These are phyloP conservation scores for Suhomyces xylopsoci DNA, from an alignment of 805 yeast genomes.

Conservation along the genomic window DNA sequence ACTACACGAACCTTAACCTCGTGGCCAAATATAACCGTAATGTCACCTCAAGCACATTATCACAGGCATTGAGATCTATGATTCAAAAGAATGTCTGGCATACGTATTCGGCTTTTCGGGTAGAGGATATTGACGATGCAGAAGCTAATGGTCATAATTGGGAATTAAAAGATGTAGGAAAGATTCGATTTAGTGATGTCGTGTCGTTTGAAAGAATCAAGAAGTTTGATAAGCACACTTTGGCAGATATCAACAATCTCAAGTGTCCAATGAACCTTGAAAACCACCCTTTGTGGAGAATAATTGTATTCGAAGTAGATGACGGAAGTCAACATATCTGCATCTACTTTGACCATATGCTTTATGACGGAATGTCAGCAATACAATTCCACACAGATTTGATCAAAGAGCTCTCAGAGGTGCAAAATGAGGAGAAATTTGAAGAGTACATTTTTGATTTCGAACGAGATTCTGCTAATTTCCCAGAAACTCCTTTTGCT, in stretches of 20 bases:
- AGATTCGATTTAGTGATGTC: slow-evolving; percentile 5
- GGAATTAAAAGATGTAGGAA: slow-evolving; percentile 6
- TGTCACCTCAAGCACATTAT: slow-evolving; percentile 1
- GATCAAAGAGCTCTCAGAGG: slow-evolving; percentile 6
- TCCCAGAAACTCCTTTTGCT: background rate
- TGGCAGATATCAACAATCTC: slow-evolving; percentile 3
- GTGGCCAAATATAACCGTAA: slow-evolving; percentile 2
- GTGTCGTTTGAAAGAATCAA: slow-evolving; percentile 3
- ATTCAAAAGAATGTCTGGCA: slow-evolving; percentile 9
- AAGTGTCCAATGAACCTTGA: slow-evolving; percentile 4
- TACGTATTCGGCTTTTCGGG: slow-evolving; percentile 6
- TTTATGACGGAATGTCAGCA: slow-evolving; percentile 12
- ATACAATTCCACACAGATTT: slow-evolving; percentile 10
- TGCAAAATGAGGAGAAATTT: background rate
- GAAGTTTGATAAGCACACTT: slow-evolving; percentile 1
- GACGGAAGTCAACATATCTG: slow-evolving; percentile 1
- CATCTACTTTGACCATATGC: slow-evolving; percentile 8
- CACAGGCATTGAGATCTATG: slow-evolving; percentile 6
- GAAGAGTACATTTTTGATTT: background rate
- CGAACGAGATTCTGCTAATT: background rate
- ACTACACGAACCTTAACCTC: slow-evolving; percentile 10
- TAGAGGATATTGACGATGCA: background rate
- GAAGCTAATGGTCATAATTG: slow-evolving; percentile 7
- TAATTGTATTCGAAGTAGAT: slow-evolving; percentile 6
- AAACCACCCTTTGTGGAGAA: slow-evolving; percentile 11